Evolutionary conservation across 768 basidiomycete genomes (phyloP).

Genomic region (Jaapia argillacea): DNA sequence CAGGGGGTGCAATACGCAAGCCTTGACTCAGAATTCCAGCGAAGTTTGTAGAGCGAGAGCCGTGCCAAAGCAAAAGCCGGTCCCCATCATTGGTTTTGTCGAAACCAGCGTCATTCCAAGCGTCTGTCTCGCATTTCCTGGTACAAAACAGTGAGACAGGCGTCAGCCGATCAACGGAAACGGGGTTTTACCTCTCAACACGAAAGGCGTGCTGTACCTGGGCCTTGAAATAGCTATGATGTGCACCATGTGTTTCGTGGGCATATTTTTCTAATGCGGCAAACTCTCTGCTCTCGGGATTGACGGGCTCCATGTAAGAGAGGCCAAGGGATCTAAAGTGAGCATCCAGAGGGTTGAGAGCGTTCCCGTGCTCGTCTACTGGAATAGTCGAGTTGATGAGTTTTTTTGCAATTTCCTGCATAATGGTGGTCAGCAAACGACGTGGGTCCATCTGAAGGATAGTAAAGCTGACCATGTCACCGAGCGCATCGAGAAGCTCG

Average conservation of each 20-base stretch:
- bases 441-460: background rate
- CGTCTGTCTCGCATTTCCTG: slow-evolving; percentile 25
- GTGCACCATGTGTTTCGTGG: slow-evolving; percentile 44
- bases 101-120: slow-evolving; percentile 37
- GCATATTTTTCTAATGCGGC: slow-evolving; percentile 35
- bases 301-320: slow-evolving; percentile 39
- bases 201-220: slow-evolving; percentile 38
- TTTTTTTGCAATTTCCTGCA: slow-evolving; percentile 47
- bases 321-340: slow-evolving; percentile 44
- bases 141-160: background rate
- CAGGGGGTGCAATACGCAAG: slow-evolving; percentile 54
- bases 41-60: slow-evolving; percentile 54
- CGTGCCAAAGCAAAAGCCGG: slow-evolving; percentile 52
- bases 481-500: slow-evolving; percentile 51
- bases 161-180: too few relatives aligned
- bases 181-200: slow-evolving; percentile 44
- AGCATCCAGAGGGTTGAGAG: slow-evolving; percentile 45
- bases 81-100: slow-evolving; percentile 35
- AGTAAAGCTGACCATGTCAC: slow-evolving; percentile 40
- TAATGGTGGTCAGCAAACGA: background rate
- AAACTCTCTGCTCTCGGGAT: slow-evolving; percentile 32
- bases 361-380: slow-evolving; percentile 33
- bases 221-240: slow-evolving; percentile 39
- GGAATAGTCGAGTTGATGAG: slow-evolving; percentile 32
- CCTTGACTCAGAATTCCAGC: slow-evolving; percentile 57